phyloP scores from a whole-genome alignment of 106 monocot genomes.

The Amphibolis antarctica region DNA sequence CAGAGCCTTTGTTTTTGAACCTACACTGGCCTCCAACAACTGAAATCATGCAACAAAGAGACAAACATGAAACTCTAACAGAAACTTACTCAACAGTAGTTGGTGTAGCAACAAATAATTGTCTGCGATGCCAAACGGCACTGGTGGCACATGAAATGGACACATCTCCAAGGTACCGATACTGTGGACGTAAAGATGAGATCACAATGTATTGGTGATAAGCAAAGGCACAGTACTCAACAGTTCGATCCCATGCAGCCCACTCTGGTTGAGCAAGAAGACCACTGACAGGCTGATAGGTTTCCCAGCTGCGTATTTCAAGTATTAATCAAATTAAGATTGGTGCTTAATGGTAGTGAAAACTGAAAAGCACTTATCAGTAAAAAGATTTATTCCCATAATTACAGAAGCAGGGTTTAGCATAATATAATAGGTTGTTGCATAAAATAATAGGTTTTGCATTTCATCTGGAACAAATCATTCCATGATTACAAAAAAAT shows the following conservation, averaged over 20 bases:
- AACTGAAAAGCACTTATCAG: neutral
- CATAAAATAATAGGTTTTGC: too few species aligned
- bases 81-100: slow-evolving; percentile 91
- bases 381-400: neutral
- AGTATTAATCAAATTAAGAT: neutral
- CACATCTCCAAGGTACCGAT: slow-evolving; percentile 90
- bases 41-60: neutral
- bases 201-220: slow-evolving; percentile 94
- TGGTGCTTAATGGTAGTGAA: neutral
- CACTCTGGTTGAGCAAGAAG: slow-evolving; percentile 96
- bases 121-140: slow-evolving; percentile 97
- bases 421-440: too few species aligned
- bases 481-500: neutral
- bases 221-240: slow-evolving; percentile 98
- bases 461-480: too few species aligned
- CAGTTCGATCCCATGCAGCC: slow-evolving; percentile 98
- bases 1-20: too few species aligned
- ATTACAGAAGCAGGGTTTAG: neutral
- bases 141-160: slow-evolving; percentile 90
- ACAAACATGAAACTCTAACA: neutral
- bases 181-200: slow-evolving; percentile 87
- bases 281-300: slow-evolving; percentile 82
- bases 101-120: slow-evolving; percentile 95
- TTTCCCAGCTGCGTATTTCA: slow-evolving; percentile 77
- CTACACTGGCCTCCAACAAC: too few species aligned